Evolutionary conservation across 345 rosid species (phyloP).

Genomic region (Angophora floribunda): DNA sequence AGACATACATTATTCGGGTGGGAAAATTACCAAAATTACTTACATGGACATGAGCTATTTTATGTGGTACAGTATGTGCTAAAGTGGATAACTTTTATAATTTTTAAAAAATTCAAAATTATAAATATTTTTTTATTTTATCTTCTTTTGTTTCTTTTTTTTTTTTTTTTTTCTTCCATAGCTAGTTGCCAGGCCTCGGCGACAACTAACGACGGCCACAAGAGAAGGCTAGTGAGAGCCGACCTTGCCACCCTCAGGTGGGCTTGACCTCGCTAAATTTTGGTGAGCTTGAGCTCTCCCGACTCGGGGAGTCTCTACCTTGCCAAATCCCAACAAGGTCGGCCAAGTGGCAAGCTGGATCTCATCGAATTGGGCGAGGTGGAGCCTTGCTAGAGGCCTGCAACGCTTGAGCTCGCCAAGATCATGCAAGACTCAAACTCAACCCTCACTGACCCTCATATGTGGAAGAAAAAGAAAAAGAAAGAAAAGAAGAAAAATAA

Average conservation of each 20-base stretch:
- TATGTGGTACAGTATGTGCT: no score
- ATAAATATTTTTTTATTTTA: background rate
- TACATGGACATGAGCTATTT: background rate
- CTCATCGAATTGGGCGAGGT: no score
- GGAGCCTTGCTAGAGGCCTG: no score
- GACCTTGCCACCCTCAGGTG: no score
- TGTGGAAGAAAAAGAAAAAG: background rate
- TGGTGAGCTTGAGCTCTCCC: background rate
- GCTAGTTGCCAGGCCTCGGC: accelerated
- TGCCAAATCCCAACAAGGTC: background rate
- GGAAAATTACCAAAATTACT: no score
- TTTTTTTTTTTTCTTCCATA: background rate
- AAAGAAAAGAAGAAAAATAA: background rate
- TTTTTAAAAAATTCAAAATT: no score
- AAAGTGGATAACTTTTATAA: no score
- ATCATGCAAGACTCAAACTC: background rate
- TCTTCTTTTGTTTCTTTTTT: background rate
- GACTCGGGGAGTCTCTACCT: background rate
- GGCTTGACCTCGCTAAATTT: no score
- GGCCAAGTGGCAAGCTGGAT: background rate
- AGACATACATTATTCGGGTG: background rate
- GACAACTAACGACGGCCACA: no score
- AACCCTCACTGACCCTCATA: no score
- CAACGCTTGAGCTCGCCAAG: background rate
- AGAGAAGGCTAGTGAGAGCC: no score